Evolutionary conservation across 2,329 filamentous ascomycete genomes (phyloP).

Genomic region (Tolypocladium tropicale): DNA sequence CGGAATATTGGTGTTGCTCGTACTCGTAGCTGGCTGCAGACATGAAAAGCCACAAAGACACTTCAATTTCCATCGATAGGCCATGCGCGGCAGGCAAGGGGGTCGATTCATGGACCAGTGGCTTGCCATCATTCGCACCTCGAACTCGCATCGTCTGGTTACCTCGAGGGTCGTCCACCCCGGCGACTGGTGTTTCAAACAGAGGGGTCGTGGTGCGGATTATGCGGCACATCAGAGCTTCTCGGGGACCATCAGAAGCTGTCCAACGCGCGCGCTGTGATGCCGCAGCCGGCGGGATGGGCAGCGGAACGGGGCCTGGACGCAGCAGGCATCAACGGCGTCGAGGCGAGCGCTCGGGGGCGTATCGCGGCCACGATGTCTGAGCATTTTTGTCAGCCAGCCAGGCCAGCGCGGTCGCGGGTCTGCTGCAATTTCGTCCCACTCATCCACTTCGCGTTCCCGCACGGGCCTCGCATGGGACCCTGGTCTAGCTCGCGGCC

Average conservation of each 20-base stretch:
- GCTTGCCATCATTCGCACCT: too few relatives aligned
- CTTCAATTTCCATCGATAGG: not conserved
- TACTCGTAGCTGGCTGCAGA: not conserved
- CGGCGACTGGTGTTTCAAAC: not conserved
- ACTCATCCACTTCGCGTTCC: conserved; percentile 16
- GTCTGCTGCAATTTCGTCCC: conserved; percentile 14
- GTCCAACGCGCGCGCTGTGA: not conserved
- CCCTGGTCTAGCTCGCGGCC: not conserved
- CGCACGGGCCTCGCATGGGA: conserved; percentile 7
- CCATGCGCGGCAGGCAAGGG: not conserved
- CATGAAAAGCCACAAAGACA: not conserved
- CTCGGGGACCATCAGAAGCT: too few relatives aligned
- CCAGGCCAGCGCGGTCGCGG: conserved; percentile 7
- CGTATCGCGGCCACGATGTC: not conserved
- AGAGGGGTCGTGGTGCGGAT: not conserved
- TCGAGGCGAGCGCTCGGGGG: too few relatives aligned
- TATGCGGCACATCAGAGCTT: not conserved
- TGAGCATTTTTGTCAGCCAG: not conserved
- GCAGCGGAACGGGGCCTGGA: not conserved
- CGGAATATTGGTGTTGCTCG: not conserved
- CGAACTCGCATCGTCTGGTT: not conserved
- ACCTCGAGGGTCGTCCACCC: not conserved
- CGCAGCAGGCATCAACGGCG: too few relatives aligned
- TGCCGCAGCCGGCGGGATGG: not conserved
- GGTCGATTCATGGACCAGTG: not conserved